Evolutionary conservation across 805 yeast species (phyloP).

Genomic region (Starmerella cellae): DNA sequence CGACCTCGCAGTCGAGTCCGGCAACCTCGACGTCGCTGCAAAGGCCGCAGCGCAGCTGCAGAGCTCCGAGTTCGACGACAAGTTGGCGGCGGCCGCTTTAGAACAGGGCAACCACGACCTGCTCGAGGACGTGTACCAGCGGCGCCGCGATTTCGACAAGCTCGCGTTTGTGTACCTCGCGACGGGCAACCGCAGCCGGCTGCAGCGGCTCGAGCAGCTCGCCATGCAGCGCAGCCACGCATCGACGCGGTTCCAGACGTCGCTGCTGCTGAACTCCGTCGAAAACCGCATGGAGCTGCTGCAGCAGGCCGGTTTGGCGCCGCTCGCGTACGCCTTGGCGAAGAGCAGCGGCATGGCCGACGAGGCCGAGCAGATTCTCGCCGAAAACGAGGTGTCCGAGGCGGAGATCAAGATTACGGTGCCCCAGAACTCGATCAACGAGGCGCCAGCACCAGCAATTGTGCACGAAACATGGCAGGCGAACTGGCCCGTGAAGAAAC

Average conservation of each 20-base stretch:
- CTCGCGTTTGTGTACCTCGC: conserved; percentile 75
- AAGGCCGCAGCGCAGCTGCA: conserved; percentile 73
- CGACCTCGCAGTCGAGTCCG: conserved; percentile 88
- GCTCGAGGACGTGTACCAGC: conserved; percentile 80
- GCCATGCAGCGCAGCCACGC: conserved; percentile 79
- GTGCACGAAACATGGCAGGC: conserved; percentile 32
- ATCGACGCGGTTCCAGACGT: conserved; percentile 68
- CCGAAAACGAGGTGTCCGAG: conserved; percentile 53
- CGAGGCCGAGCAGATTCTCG: conserved; percentile 57
- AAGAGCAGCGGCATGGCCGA: conserved; percentile 70
- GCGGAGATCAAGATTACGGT: conserved; percentile 51
- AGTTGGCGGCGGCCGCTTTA: conserved; percentile 72
- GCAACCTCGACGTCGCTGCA: conserved; percentile 75
- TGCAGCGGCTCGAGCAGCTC: conserved; percentile 74
- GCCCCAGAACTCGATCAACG: conserved; percentile 11
- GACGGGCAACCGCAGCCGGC: conserved; percentile 66
- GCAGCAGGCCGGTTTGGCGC: conserved; percentile 63
- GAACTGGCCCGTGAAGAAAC: conserved; percentile 74
- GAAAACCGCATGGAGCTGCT: conserved; percentile 63
- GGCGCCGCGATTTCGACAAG: conserved; percentile 73
- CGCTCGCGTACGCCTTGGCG: conserved; percentile 89
- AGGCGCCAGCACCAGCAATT: conserved; percentile 43
- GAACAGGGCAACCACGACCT: conserved; percentile 76
- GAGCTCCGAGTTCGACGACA: conserved; percentile 59
- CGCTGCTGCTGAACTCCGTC: conserved; percentile 61